A percentile compares a stretch with the other conserved stretches of the same genome.
phyloP scores from a whole-genome alignment of 108 stramenopile species.

The Nitzschia palea region DNA sequence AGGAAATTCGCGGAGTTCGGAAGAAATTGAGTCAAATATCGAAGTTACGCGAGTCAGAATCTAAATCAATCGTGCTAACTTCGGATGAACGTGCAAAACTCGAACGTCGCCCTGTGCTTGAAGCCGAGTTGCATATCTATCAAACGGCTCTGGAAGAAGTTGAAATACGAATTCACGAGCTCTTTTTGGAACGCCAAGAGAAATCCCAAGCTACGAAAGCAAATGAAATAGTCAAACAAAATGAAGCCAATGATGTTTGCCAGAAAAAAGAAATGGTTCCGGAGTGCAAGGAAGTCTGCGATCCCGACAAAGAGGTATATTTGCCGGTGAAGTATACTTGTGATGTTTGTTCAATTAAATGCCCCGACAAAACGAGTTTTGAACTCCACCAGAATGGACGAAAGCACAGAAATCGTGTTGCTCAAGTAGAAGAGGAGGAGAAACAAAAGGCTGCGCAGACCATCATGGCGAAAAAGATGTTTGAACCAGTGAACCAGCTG shows the following conservation, averaged over 20 bases:
- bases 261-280: background rate
- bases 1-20: conserved; percentile 47
- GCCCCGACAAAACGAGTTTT: conserved; percentile 64
- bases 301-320: conserved; percentile 7
- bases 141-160: conserved; percentile 47
- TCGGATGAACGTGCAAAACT: conserved; percentile 50
- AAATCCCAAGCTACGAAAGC: background rate
- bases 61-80: conserved; percentile 10
- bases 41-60: conserved; percentile 29
- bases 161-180: conserved; percentile 25
- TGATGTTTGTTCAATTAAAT: conserved; percentile 58
- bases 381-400: conserved; percentile 73
- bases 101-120: conserved; percentile 32
- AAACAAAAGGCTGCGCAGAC: conserved; percentile 51
- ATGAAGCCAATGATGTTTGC: background rate
- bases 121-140: conserved; percentile 43
- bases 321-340: conserved; percentile 30
- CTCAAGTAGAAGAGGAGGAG: conserved; percentile 62
- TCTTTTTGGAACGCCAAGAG: conserved; percentile 1
- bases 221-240: background rate
- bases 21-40: conserved; percentile 50
- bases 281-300: background rate
- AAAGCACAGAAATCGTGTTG: conserved; percentile 78
- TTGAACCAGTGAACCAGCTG: conserved; percentile 22
- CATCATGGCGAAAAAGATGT: conserved; percentile 49